A percentile compares a stretch with the other conserved stretches of the same genome.
These are phyloP conservation scores for Cardamine occulta DNA, from an alignment of 345 rosid species.

Conservation along the genomic window DNA sequence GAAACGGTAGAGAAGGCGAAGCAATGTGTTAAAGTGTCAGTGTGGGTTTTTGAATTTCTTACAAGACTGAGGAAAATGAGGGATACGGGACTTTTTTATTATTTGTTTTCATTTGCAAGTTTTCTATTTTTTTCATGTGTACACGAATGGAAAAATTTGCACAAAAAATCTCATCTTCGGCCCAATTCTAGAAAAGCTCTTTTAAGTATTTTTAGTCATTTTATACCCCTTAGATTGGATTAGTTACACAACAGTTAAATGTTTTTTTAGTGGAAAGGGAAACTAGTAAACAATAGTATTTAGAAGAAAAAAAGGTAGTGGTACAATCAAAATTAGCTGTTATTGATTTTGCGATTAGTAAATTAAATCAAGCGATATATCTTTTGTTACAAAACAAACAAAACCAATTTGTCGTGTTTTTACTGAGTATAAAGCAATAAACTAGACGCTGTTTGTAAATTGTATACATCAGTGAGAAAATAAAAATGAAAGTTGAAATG, in stretches of 20 bases:
- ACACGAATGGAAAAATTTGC: background rate
- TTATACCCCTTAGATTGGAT: background rate
- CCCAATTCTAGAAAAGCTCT: background rate
- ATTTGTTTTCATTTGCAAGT: background rate
- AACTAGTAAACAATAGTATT: background rate
- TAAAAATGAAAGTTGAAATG: too few relatives aligned
- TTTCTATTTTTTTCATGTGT: background rate
- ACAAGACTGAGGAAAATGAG: background rate
- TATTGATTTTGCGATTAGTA: too few relatives aligned
- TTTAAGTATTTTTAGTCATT: background rate
- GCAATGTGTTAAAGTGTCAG: conserved; percentile 30
- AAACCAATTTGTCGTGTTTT: background rate
- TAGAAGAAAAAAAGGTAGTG: background rate
- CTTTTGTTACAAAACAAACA: background rate
- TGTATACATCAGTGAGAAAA: too few relatives aligned
- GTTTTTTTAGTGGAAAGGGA: background rate
- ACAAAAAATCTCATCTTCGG: background rate
- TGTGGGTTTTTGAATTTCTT: conserved; percentile 40
- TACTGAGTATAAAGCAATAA: background rate
- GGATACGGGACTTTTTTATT: background rate
- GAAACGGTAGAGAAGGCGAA: conserved; percentile 35
- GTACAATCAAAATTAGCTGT: background rate
- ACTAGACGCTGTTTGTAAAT: background rate
- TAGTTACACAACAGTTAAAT: background rate
- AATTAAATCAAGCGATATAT: background rate